phyloP scores from a whole-genome alignment of 306 rosid genomes.

The Prunus campanulata region DNA sequence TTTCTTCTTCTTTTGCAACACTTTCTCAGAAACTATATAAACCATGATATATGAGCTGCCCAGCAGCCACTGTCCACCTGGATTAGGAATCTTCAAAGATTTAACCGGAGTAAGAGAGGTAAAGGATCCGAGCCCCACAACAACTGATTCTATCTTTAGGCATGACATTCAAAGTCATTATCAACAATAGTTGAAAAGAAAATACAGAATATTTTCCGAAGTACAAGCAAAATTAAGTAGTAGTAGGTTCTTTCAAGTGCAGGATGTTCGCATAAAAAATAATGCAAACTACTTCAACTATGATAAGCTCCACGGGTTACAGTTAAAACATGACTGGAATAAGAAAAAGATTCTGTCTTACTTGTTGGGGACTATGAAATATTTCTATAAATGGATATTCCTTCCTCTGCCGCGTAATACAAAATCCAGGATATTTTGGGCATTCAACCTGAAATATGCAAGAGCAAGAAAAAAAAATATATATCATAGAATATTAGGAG shows the following conservation, averaged over 20 bases:
- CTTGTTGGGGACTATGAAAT: conserved; percentile 77
- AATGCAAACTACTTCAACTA: not conserved
- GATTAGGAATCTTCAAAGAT: not conserved
- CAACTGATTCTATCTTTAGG: not conserved
- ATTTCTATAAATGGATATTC: conserved; percentile 92
- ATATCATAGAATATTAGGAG: not conserved
- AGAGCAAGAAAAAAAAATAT: conserved; percentile 11
- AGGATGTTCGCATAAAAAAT: not conserved
- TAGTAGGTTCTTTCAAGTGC: not conserved
- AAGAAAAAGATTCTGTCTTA: conserved; percentile 23
- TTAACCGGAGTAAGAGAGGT: not conserved
- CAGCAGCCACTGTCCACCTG: not conserved
- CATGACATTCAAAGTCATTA: not conserved
- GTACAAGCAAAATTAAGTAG: not conserved
- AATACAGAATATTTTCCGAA: not conserved
- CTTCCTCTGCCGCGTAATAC: conserved; percentile 76
- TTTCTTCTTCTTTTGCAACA: not conserved
- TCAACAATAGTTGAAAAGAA: not conserved
- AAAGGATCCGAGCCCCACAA: not conserved
- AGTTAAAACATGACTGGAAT: not conserved
- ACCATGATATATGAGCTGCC: not conserved
- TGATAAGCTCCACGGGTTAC: not conserved
- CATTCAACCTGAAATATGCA: conserved; percentile 78
- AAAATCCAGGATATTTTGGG: conserved; percentile 95
- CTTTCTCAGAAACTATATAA: not conserved